Percentiles rank a stretch among this genome's conserved stretches.
These are phyloP conservation scores for Triticum urartu DNA, from an alignment of 176 grass and related monocot genomes.

Conservation along the genomic window DNA sequence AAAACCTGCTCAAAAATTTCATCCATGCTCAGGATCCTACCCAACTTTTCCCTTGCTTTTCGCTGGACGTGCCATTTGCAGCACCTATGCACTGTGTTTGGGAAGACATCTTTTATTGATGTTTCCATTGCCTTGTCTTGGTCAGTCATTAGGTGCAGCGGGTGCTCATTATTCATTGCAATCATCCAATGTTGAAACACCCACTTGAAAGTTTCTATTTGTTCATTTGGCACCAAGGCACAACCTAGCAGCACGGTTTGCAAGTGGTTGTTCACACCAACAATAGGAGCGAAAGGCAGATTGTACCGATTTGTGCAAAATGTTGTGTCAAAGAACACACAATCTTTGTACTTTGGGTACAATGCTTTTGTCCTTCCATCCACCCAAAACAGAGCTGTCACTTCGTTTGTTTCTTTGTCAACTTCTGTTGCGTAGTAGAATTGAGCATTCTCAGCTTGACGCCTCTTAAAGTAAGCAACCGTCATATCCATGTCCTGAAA, in stretches of 20 bases:
- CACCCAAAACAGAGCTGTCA: neutral
- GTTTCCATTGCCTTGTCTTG: neutral
- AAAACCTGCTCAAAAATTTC: neutral
- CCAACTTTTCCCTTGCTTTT: neutral
- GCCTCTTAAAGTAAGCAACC: neutral
- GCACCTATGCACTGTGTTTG: neutral
- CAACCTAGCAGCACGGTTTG: neutral
- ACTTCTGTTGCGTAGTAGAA: neutral
- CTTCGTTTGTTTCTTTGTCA: neutral
- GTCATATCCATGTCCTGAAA: neutral
- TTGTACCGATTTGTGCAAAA: slow-evolving; percentile 9
- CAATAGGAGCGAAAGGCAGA: neutral
- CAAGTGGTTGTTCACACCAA: slow-evolving; percentile 18
- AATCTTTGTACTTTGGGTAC: slow-evolving; percentile 6
- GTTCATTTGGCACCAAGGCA: neutral
- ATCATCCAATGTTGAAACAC: neutral
- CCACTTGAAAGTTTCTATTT: neutral
- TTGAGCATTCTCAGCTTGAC: neutral
- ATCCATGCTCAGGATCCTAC: neutral
- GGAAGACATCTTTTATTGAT: neutral
- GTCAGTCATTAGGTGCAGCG: neutral
- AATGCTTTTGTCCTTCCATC: slow-evolving; percentile 3
- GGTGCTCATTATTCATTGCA: neutral
- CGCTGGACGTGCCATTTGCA: neutral
- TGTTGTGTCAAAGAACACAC: neutral